Evolutionary conservation across 768 basidiomycete genomes (phyloP), one percentile per base, ranked within the genome.

Genomic region (Trametes villosa): DNA sequence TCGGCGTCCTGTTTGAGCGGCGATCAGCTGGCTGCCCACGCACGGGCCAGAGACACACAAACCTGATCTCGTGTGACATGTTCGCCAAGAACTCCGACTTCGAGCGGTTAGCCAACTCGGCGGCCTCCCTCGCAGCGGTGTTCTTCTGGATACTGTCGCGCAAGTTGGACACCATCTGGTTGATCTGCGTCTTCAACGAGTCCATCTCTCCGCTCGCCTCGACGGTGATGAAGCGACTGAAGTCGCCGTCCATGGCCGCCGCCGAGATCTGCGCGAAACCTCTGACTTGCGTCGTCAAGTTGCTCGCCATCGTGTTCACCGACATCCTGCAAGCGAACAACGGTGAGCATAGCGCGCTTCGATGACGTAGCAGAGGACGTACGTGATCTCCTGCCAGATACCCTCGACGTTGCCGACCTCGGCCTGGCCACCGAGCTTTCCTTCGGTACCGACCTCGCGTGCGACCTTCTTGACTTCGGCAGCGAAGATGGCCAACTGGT

Each of bases 121-220:
- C 97, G 0, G 96, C 95, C 74, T 98, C 96, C 70, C 96, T 86
- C 8, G 97, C 97, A 22, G 92, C 92, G 1, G 95, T 98, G 72
- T 99, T 98, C 87, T 96, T 97, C 83, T 98, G 96, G 53, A 99
- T 97, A 65, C 86, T 88, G 72, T 98, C 96, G 26, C 97, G 83
- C 76, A 99, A 83, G 68, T 96, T 96, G 80, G 93, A 96, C 57
- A 99, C 94, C 97, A 98, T 99, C 76, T 97, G 92, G 68, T 96
- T 96, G 79, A 96, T 96, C 76, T 96, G 96, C 1, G 94, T 97
- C 83, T 99, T 98, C 78, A 99, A 83, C 48, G 93, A 95, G 76
- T 98, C 96, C 97, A 98, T 98, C 76, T 99, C 97, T 52, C 97
- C 97, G 63, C 86, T 89, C 1, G 97, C 97, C 70, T 98, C 96